Conservation (phyloP, 2,329 filamentous ascomycete species). For the Coniochaeta sp. region DNA sequence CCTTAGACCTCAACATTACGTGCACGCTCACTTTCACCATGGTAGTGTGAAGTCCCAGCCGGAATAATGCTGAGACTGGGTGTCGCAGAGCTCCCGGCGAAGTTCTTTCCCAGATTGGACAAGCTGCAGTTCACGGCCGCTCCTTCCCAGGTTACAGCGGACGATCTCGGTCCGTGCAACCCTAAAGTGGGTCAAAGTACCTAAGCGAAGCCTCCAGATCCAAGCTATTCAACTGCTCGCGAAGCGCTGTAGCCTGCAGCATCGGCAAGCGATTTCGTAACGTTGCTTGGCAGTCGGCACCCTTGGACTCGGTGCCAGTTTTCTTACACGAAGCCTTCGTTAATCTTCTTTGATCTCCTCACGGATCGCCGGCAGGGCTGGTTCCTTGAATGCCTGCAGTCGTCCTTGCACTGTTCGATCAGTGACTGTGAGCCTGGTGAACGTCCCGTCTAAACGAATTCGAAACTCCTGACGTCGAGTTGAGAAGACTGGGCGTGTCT, state of each 20-base stretch:
- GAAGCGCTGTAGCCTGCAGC: not conserved
- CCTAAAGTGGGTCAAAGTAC: not conserved
- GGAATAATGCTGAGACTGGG: no score
- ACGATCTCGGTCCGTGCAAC: not conserved
- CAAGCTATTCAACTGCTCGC: not conserved
- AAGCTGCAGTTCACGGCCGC: not conserved
- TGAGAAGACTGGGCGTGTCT: not conserved
- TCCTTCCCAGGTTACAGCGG: not conserved
- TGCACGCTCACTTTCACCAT: no score
- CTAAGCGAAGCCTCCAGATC: not conserved
- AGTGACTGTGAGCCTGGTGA: not conserved
- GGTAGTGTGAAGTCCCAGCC: no score
- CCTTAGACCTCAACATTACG: no score
- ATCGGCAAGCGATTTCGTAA: not conserved
- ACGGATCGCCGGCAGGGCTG: no score
- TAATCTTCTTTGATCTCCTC: not conserved
- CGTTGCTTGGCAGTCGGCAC: not conserved
- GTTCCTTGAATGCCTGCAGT: no score
- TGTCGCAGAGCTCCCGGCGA: no score
- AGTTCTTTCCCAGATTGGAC: not conserved
- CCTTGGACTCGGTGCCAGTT: not conserved
- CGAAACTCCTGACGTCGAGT: not conserved
- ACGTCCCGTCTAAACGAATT: not conserved
- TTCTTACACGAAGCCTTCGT: not conserved
- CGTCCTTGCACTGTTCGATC: not conserved